These are phyloP conservation scores for Magnolia officinalis DNA, from an alignment of 164 flowering plant genomes.

Conservation along the genomic window DNA sequence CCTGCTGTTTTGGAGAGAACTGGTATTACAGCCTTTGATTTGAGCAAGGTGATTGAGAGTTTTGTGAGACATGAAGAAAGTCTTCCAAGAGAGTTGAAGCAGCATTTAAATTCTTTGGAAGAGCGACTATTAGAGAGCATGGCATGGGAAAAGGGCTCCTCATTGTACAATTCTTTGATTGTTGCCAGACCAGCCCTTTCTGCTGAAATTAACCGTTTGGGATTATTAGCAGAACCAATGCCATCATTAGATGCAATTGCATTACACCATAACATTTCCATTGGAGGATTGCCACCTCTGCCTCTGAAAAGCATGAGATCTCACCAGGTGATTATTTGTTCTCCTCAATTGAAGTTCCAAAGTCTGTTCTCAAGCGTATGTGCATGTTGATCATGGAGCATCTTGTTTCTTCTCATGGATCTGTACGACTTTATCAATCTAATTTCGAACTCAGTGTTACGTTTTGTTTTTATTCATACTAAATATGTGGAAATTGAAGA, in stretches of 20 bases:
- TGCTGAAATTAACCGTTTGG: constrained; percentile 71
- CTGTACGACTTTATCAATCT: neutral
- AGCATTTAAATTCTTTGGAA: constrained; percentile 91
- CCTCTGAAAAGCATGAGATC: constrained; percentile 13
- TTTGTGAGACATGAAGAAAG: constrained; percentile 94
- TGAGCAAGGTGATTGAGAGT: constrained; percentile 98
- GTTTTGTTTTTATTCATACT: no score
- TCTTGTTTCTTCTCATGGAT: neutral
- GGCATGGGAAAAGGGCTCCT: constrained; percentile 99
- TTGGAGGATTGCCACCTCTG: constrained; percentile 51
- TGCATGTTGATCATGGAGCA: neutral
- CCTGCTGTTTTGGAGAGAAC: constrained; percentile 95
- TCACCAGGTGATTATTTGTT: constrained; percentile 6
- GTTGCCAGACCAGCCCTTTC: constrained; percentile 80
- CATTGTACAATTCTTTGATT: constrained; percentile 90
- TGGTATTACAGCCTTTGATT: constrained; percentile 97
- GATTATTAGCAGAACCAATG: constrained; percentile 95
- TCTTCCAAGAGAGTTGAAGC: constrained; percentile 89
- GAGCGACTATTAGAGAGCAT: constrained; percentile 91
- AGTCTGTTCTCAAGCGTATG: neutral
- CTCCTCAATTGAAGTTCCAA: neutral
- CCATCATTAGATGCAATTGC: constrained; percentile 95
- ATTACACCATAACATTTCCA: constrained; percentile 51
- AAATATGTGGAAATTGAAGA: no score
- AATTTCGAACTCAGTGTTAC: no score